Conservation (phyloP, 2,329 filamentous ascomycete genomes). For the Talaromyces piceae region DNA sequence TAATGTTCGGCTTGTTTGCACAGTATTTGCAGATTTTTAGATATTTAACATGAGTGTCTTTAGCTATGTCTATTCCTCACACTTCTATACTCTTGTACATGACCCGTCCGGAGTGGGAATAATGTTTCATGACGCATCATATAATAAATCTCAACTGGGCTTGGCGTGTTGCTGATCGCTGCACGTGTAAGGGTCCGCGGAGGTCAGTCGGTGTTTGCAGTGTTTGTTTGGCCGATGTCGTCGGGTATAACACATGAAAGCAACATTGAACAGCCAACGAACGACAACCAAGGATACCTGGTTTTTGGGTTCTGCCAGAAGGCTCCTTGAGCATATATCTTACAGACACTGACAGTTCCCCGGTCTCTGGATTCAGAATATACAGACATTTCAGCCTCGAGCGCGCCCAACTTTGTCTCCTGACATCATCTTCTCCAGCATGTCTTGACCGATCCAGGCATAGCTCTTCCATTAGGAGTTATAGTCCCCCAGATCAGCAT, state of each 20-base stretch:
- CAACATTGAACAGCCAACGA: background rate
- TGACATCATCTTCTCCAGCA: background rate
- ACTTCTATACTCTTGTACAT: no score
- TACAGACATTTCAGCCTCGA: background rate
- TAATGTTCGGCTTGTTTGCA: background rate
- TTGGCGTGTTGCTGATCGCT: background rate
- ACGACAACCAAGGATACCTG: no score
- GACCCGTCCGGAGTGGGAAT: no score
- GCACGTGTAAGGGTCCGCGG: background rate
- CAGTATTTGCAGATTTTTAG: background rate
- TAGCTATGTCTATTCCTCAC: no score
- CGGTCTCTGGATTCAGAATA: background rate
- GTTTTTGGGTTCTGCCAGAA: background rate
- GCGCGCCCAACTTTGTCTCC: background rate
- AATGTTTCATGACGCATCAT: no score
- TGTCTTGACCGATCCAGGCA: background rate
- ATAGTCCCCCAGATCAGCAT: no score
- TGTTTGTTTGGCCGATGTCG: slow-evolving; percentile 6
- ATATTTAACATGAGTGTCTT: no score
- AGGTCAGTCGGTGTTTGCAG: slow-evolving; percentile 6
- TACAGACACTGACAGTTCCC: background rate
- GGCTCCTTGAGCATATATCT: background rate
- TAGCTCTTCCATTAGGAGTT: no score
- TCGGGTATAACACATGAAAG: background rate
- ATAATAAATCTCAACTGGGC: background rate